A percentile compares a stretch with the other conserved stretches of the same genome.
Conservation (phyloP, 202 grass and related monocot genomes). For the Musa balbisiana region DNA sequence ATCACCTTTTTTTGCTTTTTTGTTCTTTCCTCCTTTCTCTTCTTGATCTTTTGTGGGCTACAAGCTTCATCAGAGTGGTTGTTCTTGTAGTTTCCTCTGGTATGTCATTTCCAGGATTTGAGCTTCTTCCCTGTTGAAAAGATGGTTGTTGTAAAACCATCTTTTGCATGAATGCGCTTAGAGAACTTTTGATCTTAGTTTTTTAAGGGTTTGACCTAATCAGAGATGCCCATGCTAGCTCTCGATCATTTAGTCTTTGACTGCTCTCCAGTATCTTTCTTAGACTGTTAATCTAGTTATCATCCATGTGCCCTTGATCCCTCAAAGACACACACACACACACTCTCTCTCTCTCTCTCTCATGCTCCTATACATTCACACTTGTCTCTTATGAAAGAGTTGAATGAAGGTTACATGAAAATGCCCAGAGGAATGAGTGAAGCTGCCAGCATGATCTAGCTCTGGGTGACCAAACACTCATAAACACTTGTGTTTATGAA, state of each 20-base stretch:
- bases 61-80: background rate
- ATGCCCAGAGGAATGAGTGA: slow-evolving; percentile 11
- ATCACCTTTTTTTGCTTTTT: background rate
- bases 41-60: too few relatives aligned
- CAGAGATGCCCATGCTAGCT: background rate
- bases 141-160: too few relatives aligned
- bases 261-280: too few relatives aligned
- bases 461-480: slow-evolving; percentile 4
- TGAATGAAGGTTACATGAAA: background rate
- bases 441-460: slow-evolving; percentile 17
- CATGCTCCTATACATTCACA: too few relatives aligned
- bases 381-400: too few relatives aligned
- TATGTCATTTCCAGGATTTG: background rate
- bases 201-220: background rate
- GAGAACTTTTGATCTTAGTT: background rate
- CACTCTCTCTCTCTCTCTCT: background rate
- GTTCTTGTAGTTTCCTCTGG: background rate
- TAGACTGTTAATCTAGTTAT: background rate
- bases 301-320: background rate
- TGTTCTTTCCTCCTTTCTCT: background rate
- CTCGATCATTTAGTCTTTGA: background rate
- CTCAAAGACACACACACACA: too few relatives aligned
- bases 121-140: background rate
- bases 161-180: too few relatives aligned
- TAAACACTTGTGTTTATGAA: background rate